phyloP scores from a whole-genome alignment of 1,284 basidiomycete species.

The Leccinum pachyderme region DNA sequence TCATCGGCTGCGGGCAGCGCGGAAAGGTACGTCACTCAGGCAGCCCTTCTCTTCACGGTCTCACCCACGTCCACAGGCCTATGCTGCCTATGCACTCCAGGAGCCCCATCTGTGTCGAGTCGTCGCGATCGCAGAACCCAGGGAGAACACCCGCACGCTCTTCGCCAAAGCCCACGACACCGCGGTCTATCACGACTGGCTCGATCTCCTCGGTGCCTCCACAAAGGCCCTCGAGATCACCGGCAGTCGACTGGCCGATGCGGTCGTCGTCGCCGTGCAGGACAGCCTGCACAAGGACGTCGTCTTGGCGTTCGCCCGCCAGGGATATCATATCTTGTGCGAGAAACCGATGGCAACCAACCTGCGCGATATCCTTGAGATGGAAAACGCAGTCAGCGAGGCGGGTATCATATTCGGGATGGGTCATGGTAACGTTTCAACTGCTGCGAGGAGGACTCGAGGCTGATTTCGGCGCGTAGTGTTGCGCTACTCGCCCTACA shows the following conservation, averaged over 20 bases:
- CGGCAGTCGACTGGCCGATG: slow-evolving; percentile 74
- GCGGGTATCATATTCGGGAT: slow-evolving; percentile 77
- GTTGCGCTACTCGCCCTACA: slow-evolving; percentile 83
- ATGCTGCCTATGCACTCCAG: slow-evolving; percentile 61
- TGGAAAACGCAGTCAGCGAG: slow-evolving; percentile 68
- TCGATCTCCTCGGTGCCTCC: slow-evolving; percentile 66
- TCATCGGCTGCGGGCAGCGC: slow-evolving; percentile 80
- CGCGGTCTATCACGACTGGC: slow-evolving; percentile 71
- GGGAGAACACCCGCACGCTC: slow-evolving; percentile 57
- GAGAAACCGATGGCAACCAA: slow-evolving; percentile 89
- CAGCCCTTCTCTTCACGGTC: not conserved
- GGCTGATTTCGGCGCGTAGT: slow-evolving; percentile 46
- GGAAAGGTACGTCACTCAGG: slow-evolving; percentile 52
- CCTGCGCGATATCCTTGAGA: slow-evolving; percentile 68
- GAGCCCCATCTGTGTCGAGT: slow-evolving; percentile 67
- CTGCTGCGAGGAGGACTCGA: not conserved
- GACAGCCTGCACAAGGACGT: slow-evolving; percentile 77
- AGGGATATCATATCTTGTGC: slow-evolving; percentile 84
- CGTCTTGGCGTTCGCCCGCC: slow-evolving; percentile 67
- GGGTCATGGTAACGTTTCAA: slow-evolving; percentile 64
- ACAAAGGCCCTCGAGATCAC: slow-evolving; percentile 58
- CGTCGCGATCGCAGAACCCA: slow-evolving; percentile 81
- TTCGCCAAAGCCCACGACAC: slow-evolving; percentile 58
- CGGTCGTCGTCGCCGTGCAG: slow-evolving; percentile 74
- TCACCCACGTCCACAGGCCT: slow-evolving; percentile 46